Conservation (phyloP, 2,329 filamentous ascomycete species). For the Colletotrichum brevisporum region DNA sequence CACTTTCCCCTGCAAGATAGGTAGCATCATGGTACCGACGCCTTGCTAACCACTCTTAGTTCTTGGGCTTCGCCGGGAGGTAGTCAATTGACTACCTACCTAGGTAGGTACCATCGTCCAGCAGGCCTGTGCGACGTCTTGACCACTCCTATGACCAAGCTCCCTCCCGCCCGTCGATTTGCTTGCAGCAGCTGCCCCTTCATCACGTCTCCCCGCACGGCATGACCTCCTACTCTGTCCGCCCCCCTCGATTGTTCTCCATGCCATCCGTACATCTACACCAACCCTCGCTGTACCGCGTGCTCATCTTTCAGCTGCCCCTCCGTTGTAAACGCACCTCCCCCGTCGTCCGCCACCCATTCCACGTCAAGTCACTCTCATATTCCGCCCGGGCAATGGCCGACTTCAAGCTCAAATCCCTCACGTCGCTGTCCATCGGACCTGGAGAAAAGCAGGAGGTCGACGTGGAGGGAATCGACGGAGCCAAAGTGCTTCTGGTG, state of each 20-base stretch:
- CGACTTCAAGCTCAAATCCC: constrained; percentile 81
- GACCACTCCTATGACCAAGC: not conserved
- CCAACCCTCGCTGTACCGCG: not conserved
- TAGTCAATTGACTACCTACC: no score
- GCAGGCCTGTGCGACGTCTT: no score
- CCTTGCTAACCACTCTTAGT: no score
- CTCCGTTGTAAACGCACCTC: no score
- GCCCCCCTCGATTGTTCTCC: not conserved
- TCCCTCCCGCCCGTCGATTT: not conserved
- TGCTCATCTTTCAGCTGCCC: no score
- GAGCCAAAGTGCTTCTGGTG: constrained; percentile 87
- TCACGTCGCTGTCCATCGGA: constrained; percentile 81
- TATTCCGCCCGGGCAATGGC: constrained; percentile 60
- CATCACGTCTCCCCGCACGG: not conserved
- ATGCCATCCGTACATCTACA: not conserved
- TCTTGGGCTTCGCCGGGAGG: no score
- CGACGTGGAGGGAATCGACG: constrained; percentile 90
- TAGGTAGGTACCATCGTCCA: no score
- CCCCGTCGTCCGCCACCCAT: no score
- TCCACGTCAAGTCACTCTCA: constrained; percentile 39
- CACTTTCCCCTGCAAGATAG: no score
- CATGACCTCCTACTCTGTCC: not conserved
- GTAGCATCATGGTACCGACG: no score
- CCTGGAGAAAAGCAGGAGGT: constrained; percentile 89
- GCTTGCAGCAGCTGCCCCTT: not conserved